These are phyloP conservation scores for Botrytis fabae DNA, from an alignment of 2,329 filamentous ascomycete species.

Conservation along the genomic window DNA sequence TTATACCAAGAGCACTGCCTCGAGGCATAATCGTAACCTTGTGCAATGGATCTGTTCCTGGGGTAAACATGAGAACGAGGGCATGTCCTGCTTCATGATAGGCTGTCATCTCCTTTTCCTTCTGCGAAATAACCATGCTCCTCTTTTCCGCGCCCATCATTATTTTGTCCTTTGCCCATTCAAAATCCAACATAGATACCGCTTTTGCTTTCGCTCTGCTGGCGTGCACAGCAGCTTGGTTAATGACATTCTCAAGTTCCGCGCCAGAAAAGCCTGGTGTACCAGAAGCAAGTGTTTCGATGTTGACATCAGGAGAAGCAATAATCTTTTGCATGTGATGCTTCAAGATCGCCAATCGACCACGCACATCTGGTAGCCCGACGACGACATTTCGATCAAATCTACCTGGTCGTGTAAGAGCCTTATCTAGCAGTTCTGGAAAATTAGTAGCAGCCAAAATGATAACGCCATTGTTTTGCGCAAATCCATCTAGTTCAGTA, in stretches of 20 bases:
- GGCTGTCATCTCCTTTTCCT: conserved; percentile 94
- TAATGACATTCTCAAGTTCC: conserved; percentile 94
- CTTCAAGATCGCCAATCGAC: conserved; percentile 87
- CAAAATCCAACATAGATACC: conserved; percentile 78
- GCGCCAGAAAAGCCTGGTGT: conserved; percentile 93
- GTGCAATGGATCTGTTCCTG: conserved; percentile 76
- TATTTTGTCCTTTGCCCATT: conserved; percentile 98
- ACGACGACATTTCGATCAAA: conserved; percentile 94
- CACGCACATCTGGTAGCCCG: conserved; percentile 86
- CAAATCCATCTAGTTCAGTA: conserved; percentile 95
- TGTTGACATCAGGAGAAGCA: conserved; percentile 74
- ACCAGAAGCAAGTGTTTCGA: conserved; percentile 79
- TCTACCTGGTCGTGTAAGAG: conserved; percentile 86
- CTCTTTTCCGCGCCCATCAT: conserved; percentile 94
- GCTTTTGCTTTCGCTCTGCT: conserved; percentile 78
- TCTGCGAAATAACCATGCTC: conserved; percentile 84
- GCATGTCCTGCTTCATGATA: conserved; percentile 97
- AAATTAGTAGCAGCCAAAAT: conserved; percentile 97
- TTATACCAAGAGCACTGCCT: conserved; percentile 82
- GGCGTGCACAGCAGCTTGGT: conserved; percentile 93
- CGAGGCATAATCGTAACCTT: conserved; percentile 97
- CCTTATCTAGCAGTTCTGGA: conserved; percentile 90
- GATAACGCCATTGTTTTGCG: conserved; percentile 90
- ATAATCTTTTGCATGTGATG: conserved; percentile 94
- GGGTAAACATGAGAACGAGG: conserved; percentile 80